Evolutionary conservation across 805 yeast genomes (phyloP), one percentile per base, ranked within the genome.

Genomic region (Lachancea cidri): DNA sequence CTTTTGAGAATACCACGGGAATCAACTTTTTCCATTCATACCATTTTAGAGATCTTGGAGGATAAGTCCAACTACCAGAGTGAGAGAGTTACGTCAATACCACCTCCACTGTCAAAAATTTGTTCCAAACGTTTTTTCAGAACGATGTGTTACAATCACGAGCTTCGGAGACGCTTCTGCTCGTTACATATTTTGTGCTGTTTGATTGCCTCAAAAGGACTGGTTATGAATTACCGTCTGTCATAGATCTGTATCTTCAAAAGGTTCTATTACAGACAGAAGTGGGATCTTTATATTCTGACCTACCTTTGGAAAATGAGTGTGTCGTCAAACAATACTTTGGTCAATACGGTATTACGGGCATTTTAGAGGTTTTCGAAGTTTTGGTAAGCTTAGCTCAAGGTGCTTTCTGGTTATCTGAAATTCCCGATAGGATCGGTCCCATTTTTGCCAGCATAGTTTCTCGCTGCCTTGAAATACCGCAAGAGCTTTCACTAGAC

Each of bases 401-500:
- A 5, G 32, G 17, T 13, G 29, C 13, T 32, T 44, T 44, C 11
- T 34, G 19, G 6, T n/a, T 16, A 6, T 15, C 24, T n/a, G 24
- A 27, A 16, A 29, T 34, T 15, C 13, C 19, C 17, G 20, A 14
- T n/a, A 7, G 11, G 19, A 36, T 53, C 4, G 34, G 50, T 38
- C 53, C 53, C 15, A 46, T 67, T 32, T 66, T 57, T 44, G 60
- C 73, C 17, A 79, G 83, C 0, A 68, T 82, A 0, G 62, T 71
- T 27, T 79, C 86, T 0, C 65, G 91, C 41, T 72, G 75, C 1
- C 63, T 82, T 36, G 88, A 82, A 53, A 80, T 83, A 2, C 89
- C 91, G 0, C 64, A 67, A 52, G 60, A 50, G n/a, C 47, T 48
- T 1, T 49, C 49, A 6, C 43, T 29, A 7, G 43, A 38, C 2